Evolutionary conservation across 345 rosid genomes (phyloP).

Genomic region (Streptanthus diversifolius): DNA sequence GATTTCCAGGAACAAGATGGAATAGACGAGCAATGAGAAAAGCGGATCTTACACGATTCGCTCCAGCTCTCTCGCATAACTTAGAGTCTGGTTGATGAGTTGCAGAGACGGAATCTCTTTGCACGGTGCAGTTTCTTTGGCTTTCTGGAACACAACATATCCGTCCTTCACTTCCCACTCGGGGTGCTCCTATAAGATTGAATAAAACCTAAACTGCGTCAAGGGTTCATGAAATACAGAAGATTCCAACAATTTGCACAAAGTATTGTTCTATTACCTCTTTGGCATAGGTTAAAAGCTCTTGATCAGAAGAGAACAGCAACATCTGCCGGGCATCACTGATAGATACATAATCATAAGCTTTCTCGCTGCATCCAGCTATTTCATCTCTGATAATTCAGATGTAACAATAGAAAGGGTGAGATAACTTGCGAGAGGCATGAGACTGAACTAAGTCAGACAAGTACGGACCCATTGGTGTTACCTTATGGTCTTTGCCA

Average conservation of each 20-base stretch:
- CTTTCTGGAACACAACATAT: constrained; percentile 80
- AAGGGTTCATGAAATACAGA: neutral
- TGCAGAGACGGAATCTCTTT: constrained; percentile 97
- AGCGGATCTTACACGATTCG: constrained; percentile 64
- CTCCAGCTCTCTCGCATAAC: constrained; percentile 97
- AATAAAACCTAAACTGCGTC: neutral
- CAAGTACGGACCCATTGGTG: neutral
- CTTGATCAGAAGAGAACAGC: constrained; percentile 75
- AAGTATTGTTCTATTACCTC: constrained; percentile 45
- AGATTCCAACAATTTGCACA: neutral
- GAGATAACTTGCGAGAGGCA: neutral
- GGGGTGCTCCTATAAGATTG: constrained; percentile 64
- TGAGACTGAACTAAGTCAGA: neutral
- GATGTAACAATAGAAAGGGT: neutral
- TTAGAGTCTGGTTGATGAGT: constrained; percentile 94
- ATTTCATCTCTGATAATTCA: constrained; percentile 70
- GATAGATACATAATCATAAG: constrained; percentile 78
- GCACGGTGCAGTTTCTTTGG: constrained; percentile 76
- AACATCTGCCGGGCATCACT: constrained; percentile 69
- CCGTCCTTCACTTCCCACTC: constrained; percentile 94
- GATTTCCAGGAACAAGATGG: neutral
- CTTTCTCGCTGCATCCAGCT: constrained; percentile 99
- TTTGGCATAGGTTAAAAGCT: constrained; percentile 61
- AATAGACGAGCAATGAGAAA: constrained; percentile 9
- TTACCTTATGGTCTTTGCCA: constrained; percentile 96